Base-by-base conservation (phyloP, 495 filamentous ascomycete species). In the Bathelium albidoporum region DNA sequence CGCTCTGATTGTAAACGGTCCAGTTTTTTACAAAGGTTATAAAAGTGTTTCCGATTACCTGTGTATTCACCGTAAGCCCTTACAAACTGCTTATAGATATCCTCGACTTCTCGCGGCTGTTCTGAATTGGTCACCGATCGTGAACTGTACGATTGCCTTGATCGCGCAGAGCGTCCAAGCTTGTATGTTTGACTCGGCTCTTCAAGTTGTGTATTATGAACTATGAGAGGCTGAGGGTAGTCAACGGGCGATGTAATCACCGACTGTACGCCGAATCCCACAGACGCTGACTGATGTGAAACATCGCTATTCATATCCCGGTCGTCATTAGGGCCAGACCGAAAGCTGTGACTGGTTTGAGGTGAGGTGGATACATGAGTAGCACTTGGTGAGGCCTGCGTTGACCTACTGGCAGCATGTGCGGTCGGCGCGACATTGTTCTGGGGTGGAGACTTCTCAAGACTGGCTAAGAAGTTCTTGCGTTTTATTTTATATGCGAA, bases 21-120 rank as follows among this genome's bases (percentile, higher is more conserved):
- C 7, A 74, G 68, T 36, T 65, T 59, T 32, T 58, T 28, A 39
- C 70, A 72, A 10, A 66, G 59, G 7, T 53, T 63, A 7, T 62
- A 12, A 44, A 73, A 73, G 58, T 73, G 70, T 39, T 66, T 63
- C 1, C n/a, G 20, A 45, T 65, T 39, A 4, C 72, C 72, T 12
- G 31, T 63, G 43, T 73, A 73, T 16, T 68, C 63, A 12, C 69
- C 66, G 63, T 73, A 73, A 0, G 66, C 55, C 12, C 32, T 5
- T 53, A 44, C 61, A 62, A 72, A 73, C 39, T 28, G 63, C 2
- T 69, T 39, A 61, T 68, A 72, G 0, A 73, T 29, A 29, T 55
- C 49, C 24, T 52, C 24, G 14, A 2, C 26, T 20, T 49, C 18
- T 58, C 7, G 24, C 7, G 0, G 49, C 20, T 29, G 49, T 12